Base-by-base conservation (phyloP, 1,284 basidiomycete species). In the Sporisorium iseilematis-ciliati region DNA sequence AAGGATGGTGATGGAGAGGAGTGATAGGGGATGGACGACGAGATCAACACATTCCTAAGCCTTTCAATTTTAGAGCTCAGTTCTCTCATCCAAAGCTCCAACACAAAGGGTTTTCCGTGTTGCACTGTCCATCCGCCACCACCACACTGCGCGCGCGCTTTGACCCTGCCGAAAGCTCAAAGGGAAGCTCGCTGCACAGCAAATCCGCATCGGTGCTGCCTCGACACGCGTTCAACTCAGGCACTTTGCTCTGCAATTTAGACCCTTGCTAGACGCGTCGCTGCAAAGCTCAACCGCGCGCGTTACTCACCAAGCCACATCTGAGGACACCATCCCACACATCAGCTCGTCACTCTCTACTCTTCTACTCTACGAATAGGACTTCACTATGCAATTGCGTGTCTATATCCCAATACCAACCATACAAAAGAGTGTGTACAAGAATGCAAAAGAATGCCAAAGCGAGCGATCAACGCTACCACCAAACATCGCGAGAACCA, bases 401-500 rank as follows among this genome's bases (percentile, higher is more conserved):
- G 31, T 35, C 49, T 50, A 18, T 38, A 18, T 5, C 8, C 20
- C 49, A 20, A 51, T 38, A 25, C 5, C 16, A 10, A 25, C 41
- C n/a, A 18, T 23, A 21, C 7, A 54, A 54, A 42, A n/a, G 23
- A 54, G 26, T 43, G 53, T 54, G 38, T 31, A 43, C 7, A 31
- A 29, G 41, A 38, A n/a, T 38, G 33, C 21, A 38, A 33, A 4
- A 33, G 16, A 18, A 38, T 18, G 11, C 16, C 12, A 11, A 20
- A 48, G 38, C 25, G 7, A 14, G n/a, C 18, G 23, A 10, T 21
- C 33, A 38, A 45, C 4, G 29, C 41, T 51, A 71, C 68, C 68
- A 71, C 68, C 68, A 71, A 11, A 65, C 54, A 29, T 71, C 63
- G 42, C 29, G 55, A n/a, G 52, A 59, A 20, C 53, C 52, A 16